A percentile compares a stretch with the other conserved stretches of the same genome.
These are phyloP conservation scores for Lecanoromycetidae sp. DNA, from an alignment of 2,329 filamentous ascomycete species.

Conservation along the genomic window DNA sequence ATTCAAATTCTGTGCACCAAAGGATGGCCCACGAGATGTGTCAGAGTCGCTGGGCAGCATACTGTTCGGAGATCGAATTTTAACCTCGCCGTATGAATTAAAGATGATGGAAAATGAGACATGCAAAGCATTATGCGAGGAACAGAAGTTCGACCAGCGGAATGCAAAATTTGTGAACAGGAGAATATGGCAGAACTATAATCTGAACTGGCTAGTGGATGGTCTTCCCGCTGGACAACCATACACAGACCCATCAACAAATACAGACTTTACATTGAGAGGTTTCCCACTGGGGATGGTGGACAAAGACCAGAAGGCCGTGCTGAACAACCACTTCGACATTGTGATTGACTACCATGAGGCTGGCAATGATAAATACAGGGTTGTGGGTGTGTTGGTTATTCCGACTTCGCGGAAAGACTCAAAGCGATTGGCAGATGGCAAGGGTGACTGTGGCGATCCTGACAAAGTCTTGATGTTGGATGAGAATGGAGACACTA, in stretches of 20 bases:
- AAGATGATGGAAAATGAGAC: conserved; percentile 77
- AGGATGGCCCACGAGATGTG: conserved; percentile 60
- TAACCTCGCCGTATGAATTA: conserved; percentile 87
- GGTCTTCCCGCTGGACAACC: conserved; percentile 82
- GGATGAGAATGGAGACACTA: conserved; percentile 48
- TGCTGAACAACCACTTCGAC: conserved; percentile 90
- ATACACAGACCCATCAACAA: conserved; percentile 62
- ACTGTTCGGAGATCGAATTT: conserved; percentile 91
- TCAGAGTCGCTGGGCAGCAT: conserved; percentile 91
- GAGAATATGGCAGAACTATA: conserved; percentile 74
- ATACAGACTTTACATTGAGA: conserved; percentile 74
- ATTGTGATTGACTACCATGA: conserved; percentile 88
- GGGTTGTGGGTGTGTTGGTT: conserved; percentile 86
- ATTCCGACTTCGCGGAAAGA: conserved; percentile 62
- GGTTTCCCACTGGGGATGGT: conserved; percentile 68
- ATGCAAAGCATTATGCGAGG: conserved; percentile 68
- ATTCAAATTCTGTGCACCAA: conserved; percentile 78
- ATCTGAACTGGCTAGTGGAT: conserved; percentile 91
- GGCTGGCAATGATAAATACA: conserved; percentile 50
- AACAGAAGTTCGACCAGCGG: conserved; percentile 51
- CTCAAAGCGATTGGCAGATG: conserved; percentile 37
- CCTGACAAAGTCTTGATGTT: conserved; percentile 49
- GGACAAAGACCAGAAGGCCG: conserved; percentile 42
- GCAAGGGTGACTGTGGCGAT: conserved; percentile 50
- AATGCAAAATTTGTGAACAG: conserved; percentile 69